Evolutionary conservation across 2,329 filamentous ascomycete genomes (phyloP).

Genomic region (Sclerotinia sclerotiorum): DNA sequence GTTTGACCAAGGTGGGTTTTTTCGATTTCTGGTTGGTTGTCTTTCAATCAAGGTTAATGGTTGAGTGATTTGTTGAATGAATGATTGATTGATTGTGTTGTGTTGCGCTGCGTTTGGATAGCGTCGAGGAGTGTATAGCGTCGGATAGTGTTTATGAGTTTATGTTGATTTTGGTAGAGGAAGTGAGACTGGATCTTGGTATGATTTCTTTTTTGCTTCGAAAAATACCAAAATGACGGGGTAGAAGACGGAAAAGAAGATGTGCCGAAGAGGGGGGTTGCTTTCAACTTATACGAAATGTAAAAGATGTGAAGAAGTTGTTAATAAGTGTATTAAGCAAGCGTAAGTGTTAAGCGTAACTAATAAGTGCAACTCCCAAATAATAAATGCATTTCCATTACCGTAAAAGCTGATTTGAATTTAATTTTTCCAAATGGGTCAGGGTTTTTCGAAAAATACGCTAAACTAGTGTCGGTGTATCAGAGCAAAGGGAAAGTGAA

Average conservation of each 20-base stretch:
- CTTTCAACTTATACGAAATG: slow-evolving; percentile 30
- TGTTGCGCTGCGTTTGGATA: not conserved
- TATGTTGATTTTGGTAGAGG: too few relatives aligned
- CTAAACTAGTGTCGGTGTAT: not conserved
- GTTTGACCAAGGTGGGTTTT: not conserved
- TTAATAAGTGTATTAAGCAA: too few relatives aligned
- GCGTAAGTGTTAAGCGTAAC: too few relatives aligned
- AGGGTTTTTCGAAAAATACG: too few relatives aligned
- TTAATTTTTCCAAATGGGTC: not conserved
- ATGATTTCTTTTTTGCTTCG: not conserved
- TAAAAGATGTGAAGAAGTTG: not conserved
- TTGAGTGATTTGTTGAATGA: not conserved
- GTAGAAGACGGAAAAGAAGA: slow-evolving; percentile 31
- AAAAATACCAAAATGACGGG: slow-evolving; percentile 27
- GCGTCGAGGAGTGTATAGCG: not conserved
- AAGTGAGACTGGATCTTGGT: not conserved
- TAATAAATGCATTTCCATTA: too few relatives aligned
- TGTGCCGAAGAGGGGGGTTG: slow-evolving; percentile 31
- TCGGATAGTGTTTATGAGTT: too few relatives aligned
- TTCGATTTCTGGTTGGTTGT: not conserved
- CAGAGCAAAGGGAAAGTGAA: not conserved
- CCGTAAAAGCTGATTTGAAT: too few relatives aligned
- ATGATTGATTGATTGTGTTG: not conserved
- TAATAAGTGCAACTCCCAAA: not conserved
- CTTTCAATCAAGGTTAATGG: not conserved